phyloP scores from a whole-genome alignment of 495 filamentous ascomycete genomes.

The Aspergillus incahuasiensis region DNA sequence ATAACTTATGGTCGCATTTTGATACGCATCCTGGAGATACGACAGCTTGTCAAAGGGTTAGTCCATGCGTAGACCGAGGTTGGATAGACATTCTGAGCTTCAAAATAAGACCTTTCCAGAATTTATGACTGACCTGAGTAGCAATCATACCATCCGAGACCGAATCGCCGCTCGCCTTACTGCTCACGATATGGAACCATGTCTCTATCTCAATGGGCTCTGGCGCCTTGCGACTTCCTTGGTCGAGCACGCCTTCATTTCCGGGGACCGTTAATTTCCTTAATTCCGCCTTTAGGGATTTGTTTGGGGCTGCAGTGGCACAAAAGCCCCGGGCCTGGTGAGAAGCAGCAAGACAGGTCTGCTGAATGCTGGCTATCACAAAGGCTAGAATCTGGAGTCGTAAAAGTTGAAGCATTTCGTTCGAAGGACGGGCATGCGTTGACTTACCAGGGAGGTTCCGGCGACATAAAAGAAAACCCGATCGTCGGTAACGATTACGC shows the following conservation, averaged over 20 bases:
- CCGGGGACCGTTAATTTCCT: slow-evolving; percentile 21
- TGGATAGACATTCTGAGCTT: neutral
- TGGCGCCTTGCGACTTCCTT: slow-evolving; percentile 20
- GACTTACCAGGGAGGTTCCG: neutral
- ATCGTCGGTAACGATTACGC: slow-evolving; percentile 13
- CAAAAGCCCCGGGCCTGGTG: slow-evolving; percentile 30
- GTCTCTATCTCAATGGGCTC: slow-evolving; percentile 41
- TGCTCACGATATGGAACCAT: slow-evolving; percentile 47
- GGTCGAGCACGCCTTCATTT: slow-evolving; percentile 1
- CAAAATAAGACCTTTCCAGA: neutral
- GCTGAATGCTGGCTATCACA: slow-evolving; percentile 16
- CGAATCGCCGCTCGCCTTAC: slow-evolving; percentile 25
- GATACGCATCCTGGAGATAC: slow-evolving; percentile 41
- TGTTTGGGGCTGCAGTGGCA: slow-evolving; percentile 34
- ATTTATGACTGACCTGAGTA: slow-evolving; percentile 34
- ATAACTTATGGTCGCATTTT: slow-evolving; percentile 45
- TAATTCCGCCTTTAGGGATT: slow-evolving; percentile 26
- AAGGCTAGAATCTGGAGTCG: slow-evolving; percentile 21
- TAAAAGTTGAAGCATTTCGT: slow-evolving; percentile 24
- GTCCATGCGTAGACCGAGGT: neutral
- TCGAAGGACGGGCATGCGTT: neutral
- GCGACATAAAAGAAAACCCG: neutral
- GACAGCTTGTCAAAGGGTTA: slow-evolving; percentile 27
- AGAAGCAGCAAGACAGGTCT: slow-evolving; percentile 18
- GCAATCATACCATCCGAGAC: slow-evolving; percentile 40